Conservation (phyloP, 2,329 filamentous ascomycete genomes). For the Hymenoscyphus fructigenus region DNA sequence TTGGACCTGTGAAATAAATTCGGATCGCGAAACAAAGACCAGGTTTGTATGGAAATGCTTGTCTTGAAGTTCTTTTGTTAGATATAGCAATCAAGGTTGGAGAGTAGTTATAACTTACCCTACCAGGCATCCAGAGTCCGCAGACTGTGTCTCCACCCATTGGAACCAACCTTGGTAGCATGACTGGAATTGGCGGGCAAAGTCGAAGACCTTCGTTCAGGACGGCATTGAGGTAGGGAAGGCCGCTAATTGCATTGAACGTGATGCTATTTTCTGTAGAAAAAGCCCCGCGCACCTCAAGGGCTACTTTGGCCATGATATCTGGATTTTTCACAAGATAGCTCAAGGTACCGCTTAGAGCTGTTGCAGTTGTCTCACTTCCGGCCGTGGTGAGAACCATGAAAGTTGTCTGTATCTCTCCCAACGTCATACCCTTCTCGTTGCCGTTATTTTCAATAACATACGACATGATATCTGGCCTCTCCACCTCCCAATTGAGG, state of each 20-base stretch:
- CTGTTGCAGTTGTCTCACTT: conserved; percentile 13
- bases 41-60: conserved; percentile 8
- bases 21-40: conserved; percentile 9
- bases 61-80: conserved; percentile 3
- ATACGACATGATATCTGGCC: not conserved
- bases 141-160: not conserved
- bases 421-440: conserved; percentile 25
- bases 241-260: not conserved
- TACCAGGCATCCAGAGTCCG: not conserved
- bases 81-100: not conserved
- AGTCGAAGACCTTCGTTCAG: conserved; percentile 29
- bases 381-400: conserved; percentile 9
- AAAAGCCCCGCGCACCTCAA: conserved; percentile 11
- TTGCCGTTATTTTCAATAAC: conserved; percentile 34
- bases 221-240: conserved; percentile 38
- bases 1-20: conserved; percentile 16
- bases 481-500: not conserved
- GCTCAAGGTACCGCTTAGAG: conserved; percentile 6
- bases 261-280: not conserved
- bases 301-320: not conserved
- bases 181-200: conserved; percentile 9
- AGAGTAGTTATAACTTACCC: not conserved
- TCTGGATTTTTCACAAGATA: conserved; percentile 7
- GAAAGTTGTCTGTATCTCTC: not conserved
- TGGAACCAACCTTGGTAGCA: conserved; percentile 5